Percentiles rank a stretch among this genome's conserved stretches.
These are phyloP conservation scores for Pholiota conissans DNA, from an alignment of 768 basidiomycete species.

Conservation along the genomic window DNA sequence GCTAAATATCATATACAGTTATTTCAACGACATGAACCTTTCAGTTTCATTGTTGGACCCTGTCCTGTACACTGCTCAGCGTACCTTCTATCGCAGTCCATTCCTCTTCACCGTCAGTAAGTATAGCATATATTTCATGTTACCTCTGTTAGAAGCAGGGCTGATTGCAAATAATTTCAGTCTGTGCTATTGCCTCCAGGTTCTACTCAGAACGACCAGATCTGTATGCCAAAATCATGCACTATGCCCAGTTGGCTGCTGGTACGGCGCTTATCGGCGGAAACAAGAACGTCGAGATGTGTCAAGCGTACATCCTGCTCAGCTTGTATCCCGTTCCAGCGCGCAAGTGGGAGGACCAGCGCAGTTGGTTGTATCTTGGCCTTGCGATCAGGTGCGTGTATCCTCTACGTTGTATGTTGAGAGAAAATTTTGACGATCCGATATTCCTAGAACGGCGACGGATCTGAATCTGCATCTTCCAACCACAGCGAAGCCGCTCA, in stretches of 20 bases:
- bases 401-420: constrained; percentile 2
- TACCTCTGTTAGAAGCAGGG: neutral
- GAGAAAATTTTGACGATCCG: constrained; percentile 5
- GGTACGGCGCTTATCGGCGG: constrained; percentile 77
- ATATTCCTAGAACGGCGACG: constrained; percentile 66
- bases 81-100: constrained; percentile 79
- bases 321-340: constrained; percentile 77
- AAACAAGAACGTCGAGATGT: constrained; percentile 81
- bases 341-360: constrained; percentile 85
- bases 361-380: constrained; percentile 88
- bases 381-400: constrained; percentile 73
- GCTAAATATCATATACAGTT: constrained; percentile 40
- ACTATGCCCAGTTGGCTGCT: constrained; percentile 74
- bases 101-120: constrained; percentile 91
- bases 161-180: constrained; percentile 32
- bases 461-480: constrained; percentile 89
- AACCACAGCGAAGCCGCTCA: constrained; percentile 67
- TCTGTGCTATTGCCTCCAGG: constrained; percentile 86
- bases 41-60: constrained; percentile 82
- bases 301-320: constrained; percentile 79
- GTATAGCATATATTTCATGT: constrained; percentile 28
- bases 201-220: constrained; percentile 72
- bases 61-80: constrained; percentile 79
- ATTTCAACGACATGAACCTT: constrained; percentile 76
- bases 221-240: constrained; percentile 71